Percentiles rank a stretch among this genome's conserved stretches.
These are phyloP conservation scores for Takakia lepidozioides DNA, from an alignment of 225 moss, liverwort and hornwort genomes.

Conservation along the genomic window DNA sequence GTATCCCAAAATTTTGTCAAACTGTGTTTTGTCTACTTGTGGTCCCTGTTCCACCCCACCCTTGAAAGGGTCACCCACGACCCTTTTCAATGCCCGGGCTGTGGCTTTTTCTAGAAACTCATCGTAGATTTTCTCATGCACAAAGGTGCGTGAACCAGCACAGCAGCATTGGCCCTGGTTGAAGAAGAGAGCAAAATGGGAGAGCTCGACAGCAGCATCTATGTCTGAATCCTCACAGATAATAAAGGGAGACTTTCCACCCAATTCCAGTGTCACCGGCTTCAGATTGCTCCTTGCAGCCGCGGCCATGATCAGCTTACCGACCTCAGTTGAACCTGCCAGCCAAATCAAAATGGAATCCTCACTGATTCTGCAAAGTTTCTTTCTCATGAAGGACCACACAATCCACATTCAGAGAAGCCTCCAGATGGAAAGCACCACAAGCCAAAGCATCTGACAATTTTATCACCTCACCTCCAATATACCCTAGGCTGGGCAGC, in stretches of 20 bases:
- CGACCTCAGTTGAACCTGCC: constrained; percentile 71
- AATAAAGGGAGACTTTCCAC: constrained; percentile 90
- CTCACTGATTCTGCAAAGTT: too few relatives aligned
- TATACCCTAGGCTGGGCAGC: too few relatives aligned
- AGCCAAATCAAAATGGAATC: background rate
- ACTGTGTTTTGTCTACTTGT: constrained; percentile 71
- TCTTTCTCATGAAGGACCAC: too few relatives aligned
- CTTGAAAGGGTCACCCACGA: constrained; percentile 82
- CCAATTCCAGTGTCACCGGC: constrained; percentile 77
- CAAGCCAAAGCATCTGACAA: too few relatives aligned
- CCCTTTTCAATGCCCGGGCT: constrained; percentile 53
- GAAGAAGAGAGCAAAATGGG: constrained; percentile 89
- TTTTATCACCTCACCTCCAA: too few relatives aligned
- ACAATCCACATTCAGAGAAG: too few relatives aligned
- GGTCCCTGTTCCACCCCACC: constrained; percentile 80
- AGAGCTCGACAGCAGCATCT: constrained; percentile 62
- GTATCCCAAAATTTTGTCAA: constrained; percentile 54
- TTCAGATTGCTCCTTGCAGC: constrained; percentile 82
- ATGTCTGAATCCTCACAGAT: constrained; percentile 72
- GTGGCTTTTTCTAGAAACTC: constrained; percentile 88
- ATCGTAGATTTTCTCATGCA: constrained; percentile 86
- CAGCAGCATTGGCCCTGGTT: constrained; percentile 90
- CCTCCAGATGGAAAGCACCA: too few relatives aligned
- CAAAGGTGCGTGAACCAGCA: constrained; percentile 83
- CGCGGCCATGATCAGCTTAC: constrained; percentile 69